A percentile compares a stretch with the other conserved stretches of the same genome.
Conservation (phyloP, 2,329 filamentous ascomycete genomes). For the Penicillium fuscoglaucum region DNA sequence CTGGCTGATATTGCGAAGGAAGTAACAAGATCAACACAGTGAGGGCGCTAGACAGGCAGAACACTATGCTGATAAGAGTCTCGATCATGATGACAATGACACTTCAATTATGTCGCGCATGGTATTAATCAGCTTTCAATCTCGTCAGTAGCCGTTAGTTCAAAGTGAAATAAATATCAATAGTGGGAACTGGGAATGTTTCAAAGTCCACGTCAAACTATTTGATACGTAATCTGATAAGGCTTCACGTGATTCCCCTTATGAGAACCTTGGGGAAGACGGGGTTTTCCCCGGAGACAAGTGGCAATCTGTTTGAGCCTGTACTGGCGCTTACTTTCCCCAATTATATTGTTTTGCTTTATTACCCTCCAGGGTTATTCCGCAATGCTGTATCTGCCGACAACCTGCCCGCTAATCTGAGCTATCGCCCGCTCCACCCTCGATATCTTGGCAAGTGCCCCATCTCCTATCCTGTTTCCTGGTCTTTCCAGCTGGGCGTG, state of each 20-base stretch:
- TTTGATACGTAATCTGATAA: constrained; percentile 11
- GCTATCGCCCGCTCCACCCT: constrained; percentile 4
- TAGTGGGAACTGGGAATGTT: neutral
- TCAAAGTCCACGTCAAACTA: neutral
- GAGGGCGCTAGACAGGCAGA: constrained; percentile 50
- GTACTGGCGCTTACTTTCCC: neutral
- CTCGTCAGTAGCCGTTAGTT: neutral
- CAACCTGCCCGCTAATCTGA: constrained; percentile 6
- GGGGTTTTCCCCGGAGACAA: neutral
- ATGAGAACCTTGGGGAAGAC: constrained; percentile 9
- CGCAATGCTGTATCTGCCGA: constrained; percentile 2
- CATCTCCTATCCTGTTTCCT: constrained; percentile 12
- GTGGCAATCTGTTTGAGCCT: constrained; percentile 1
- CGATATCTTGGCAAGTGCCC: constrained; percentile 17
- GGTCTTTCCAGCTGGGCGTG: constrained; percentile 11
- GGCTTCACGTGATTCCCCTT: constrained; percentile 10
- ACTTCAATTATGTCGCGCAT: neutral
- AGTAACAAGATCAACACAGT: constrained; percentile 54
- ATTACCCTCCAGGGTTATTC: neutral
- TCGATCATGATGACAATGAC: constrained; percentile 34
- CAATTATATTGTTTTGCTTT: neutral
- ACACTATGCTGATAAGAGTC: constrained; percentile 37
- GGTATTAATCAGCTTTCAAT: neutral
- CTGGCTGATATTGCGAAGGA: constrained; percentile 53
- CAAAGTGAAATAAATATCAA: neutral